phyloP scores from a whole-genome alignment of 2,329 filamentous ascomycete genomes.

The Phyllosticta paracitricarpa region DNA sequence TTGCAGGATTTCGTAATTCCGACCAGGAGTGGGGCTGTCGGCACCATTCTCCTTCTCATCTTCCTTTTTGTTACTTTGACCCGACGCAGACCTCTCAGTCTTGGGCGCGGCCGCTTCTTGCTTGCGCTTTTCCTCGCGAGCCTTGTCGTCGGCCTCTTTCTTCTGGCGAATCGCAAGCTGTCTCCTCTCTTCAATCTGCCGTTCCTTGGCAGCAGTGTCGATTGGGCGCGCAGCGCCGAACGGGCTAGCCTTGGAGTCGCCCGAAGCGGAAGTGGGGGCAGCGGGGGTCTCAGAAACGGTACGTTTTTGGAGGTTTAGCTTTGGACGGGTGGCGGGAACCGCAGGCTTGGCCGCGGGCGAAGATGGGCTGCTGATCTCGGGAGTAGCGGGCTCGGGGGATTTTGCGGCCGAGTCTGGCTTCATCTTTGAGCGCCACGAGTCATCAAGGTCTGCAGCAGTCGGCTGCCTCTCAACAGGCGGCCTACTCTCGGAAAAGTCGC shows the following conservation, averaged over 20 bases:
- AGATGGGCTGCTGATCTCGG: constrained; percentile 65
- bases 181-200: constrained; percentile 82
- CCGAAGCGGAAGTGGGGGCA: constrained; percentile 29
- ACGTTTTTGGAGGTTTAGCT: constrained; percentile 79
- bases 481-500: constrained; percentile 51
- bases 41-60: constrained; percentile 11
- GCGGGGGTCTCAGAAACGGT: constrained; percentile 69
- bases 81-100: neutral
- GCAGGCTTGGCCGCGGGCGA: constrained; percentile 56
- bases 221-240: constrained; percentile 92
- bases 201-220: constrained; percentile 82
- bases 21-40: constrained; percentile 27
- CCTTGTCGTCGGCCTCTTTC: constrained; percentile 79
- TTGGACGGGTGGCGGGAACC: constrained; percentile 59
- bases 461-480: constrained; percentile 57
- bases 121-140: constrained; percentile 55
- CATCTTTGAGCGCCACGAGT: constrained; percentile 88
- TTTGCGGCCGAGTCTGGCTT: constrained; percentile 61
- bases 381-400: constrained; percentile 52
- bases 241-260: constrained; percentile 75
- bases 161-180: constrained; percentile 66
- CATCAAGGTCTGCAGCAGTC: constrained; percentile 86
- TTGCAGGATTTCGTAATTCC: constrained; percentile 47
- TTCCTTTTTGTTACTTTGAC: constrained; percentile 31
- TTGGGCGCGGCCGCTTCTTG: constrained; percentile 41